A percentile compares a stretch with the other conserved stretches of the same genome.
These are phyloP conservation scores for Rhynchosporium agropyri DNA, from an alignment of 2,329 filamentous ascomycete genomes.

Conservation along the genomic window DNA sequence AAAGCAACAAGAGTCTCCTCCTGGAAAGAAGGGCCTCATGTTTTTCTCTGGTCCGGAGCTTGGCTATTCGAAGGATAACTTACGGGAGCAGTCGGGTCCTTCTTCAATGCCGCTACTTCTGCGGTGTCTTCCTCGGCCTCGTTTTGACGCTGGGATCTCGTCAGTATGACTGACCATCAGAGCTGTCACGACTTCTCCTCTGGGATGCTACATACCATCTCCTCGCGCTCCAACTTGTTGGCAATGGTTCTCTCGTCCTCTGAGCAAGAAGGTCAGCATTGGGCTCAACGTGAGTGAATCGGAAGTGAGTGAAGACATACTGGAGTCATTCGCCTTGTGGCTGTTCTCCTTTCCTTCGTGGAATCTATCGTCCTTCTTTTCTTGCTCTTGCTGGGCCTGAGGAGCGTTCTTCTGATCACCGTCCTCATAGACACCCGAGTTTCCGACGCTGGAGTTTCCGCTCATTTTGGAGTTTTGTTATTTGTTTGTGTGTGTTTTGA, in stretches of 20 bases:
- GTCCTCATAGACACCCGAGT: constrained; percentile 68
- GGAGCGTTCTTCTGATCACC: constrained; percentile 73
- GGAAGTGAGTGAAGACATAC: constrained; percentile 51
- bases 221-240: constrained; percentile 69
- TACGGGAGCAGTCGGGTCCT: constrained; percentile 62
- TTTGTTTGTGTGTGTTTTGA: background rate
- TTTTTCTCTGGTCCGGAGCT: background rate
- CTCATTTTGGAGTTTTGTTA: constrained; percentile 30
- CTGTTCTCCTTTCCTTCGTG: constrained; percentile 72
- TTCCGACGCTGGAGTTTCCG: constrained; percentile 57
- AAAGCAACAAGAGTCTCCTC: background rate
- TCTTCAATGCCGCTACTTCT: constrained; percentile 37
- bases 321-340: constrained; percentile 71
- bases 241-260: constrained; percentile 73
- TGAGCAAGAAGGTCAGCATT: constrained; percentile 41
- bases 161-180: constrained; percentile 22
- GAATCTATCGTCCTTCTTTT: constrained; percentile 61
- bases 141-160: constrained; percentile 42
- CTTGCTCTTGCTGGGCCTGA: constrained; percentile 50
- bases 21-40: background rate
- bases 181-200: background rate
- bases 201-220: constrained; percentile 44
- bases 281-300: background rate
- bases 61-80: constrained; percentile 31
- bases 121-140: constrained; percentile 48